phyloP scores from a whole-genome alignment of 768 basidiomycete species.

The Phlebiopsis flavidoalba region DNA sequence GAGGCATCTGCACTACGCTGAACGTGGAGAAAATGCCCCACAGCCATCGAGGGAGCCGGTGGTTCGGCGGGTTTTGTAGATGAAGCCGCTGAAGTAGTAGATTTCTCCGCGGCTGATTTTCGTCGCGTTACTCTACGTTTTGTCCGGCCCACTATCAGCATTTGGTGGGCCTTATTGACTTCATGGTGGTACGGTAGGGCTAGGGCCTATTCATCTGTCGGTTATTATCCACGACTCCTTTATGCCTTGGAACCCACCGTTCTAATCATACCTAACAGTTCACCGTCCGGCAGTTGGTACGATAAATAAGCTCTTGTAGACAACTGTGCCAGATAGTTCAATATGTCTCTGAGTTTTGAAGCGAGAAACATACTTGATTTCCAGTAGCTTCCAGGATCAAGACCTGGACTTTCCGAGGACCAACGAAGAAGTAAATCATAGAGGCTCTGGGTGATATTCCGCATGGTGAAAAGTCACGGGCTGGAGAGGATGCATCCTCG shows the following conservation, averaged over 20 bases:
- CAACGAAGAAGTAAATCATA: neutral
- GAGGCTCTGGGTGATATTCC: neutral
- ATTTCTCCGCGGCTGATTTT: slow-evolving; percentile 17
- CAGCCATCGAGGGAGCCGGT: neutral
- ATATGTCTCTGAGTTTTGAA: neutral
- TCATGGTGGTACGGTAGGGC: slow-evolving; percentile 48
- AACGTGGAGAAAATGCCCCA: neutral
- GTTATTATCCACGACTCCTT: neutral
- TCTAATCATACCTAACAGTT: slow-evolving; percentile 55
- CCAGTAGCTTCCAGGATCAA: neutral
- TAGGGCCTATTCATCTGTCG: slow-evolving; percentile 15
- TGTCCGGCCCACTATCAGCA: slow-evolving; percentile 28
- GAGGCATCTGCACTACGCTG: neutral
- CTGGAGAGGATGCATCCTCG: neutral
- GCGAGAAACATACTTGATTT: slow-evolving; percentile 29
- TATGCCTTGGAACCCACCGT: slow-evolving; percentile 33
- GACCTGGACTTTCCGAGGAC: neutral
- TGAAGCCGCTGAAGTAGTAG: neutral
- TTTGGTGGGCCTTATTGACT: slow-evolving; percentile 49
- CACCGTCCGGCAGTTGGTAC: slow-evolving; percentile 51
- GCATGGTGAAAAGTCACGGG: slow-evolving; percentile 1
- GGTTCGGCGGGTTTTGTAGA: neutral
- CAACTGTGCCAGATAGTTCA: neutral
- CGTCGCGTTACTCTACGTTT: slow-evolving; percentile 30
- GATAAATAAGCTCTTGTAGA: slow-evolving; percentile 42